Evolutionary conservation across 2,329 filamentous ascomycete species (phyloP).

Genomic region (Coleophoma crateriformis): DNA sequence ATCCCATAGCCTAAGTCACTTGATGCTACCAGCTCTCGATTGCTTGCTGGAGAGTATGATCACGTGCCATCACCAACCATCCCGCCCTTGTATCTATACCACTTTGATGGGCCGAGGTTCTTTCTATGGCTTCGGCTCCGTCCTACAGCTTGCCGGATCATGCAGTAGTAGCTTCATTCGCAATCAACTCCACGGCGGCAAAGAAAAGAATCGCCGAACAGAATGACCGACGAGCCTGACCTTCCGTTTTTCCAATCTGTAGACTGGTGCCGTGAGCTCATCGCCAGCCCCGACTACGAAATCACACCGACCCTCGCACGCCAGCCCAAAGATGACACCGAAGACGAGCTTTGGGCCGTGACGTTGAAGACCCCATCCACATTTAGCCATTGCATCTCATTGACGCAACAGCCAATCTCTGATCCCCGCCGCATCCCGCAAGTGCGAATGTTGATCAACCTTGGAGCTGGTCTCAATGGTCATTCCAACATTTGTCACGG

Average conservation of each 20-base stretch:
- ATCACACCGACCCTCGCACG: constrained; percentile 33
- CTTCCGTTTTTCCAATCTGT: constrained; percentile 30
- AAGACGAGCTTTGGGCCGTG: constrained; percentile 46
- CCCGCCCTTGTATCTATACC: too few relatives aligned
- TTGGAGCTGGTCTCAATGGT: constrained; percentile 49
- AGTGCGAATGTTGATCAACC: constrained; percentile 16
- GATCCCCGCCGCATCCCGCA: constrained; percentile 6
- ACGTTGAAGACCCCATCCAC: constrained; percentile 46
- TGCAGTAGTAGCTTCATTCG: too few relatives aligned
- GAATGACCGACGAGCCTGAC: constrained; percentile 13
- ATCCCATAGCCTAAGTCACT: too few relatives aligned
- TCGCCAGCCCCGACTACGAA: constrained; percentile 34
- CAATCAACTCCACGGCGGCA: background rate
- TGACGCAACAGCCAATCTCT: constrained; percentile 32
- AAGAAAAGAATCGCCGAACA: background rate
- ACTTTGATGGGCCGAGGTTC: too few relatives aligned
- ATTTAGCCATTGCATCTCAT: constrained; percentile 37
- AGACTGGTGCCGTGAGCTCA: constrained; percentile 42
- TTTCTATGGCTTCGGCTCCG: too few relatives aligned
- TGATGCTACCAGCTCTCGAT: too few relatives aligned
- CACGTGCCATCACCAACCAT: too few relatives aligned
- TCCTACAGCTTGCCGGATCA: too few relatives aligned
- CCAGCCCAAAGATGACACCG: constrained; percentile 28
- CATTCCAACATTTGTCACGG: constrained; percentile 48
- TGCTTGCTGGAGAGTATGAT: too few relatives aligned